These are phyloP conservation scores for Zymoseptoria passerinii DNA, from an alignment of 2,329 filamentous ascomycete genomes.

Conservation along the genomic window DNA sequence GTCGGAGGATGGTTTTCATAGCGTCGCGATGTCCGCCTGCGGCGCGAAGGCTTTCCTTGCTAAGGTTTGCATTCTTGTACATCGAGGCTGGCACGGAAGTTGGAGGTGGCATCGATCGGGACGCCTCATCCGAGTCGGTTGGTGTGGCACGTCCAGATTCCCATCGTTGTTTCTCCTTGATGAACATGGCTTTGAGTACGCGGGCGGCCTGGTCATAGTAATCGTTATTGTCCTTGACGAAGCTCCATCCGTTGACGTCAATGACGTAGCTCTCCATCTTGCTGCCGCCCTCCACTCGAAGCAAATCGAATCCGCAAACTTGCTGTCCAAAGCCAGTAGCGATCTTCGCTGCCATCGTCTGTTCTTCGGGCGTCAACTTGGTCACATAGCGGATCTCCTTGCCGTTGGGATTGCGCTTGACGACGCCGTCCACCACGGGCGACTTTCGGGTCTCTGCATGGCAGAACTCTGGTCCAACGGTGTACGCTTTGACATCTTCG, in stretches of 20 bases:
- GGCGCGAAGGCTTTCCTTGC: slow-evolving; percentile 16
- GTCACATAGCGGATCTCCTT: slow-evolving; percentile 97
- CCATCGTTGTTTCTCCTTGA: slow-evolving; percentile 64
- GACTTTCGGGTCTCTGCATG: slow-evolving; percentile 97
- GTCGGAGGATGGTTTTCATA: slow-evolving; percentile 54
- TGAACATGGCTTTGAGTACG: slow-evolving; percentile 81
- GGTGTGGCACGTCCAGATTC: slow-evolving; percentile 31
- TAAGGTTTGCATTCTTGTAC: slow-evolving; percentile 29
- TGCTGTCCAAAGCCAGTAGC: slow-evolving; percentile 86
- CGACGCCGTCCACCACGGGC: slow-evolving; percentile 90
- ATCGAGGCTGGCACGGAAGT: slow-evolving; percentile 12
- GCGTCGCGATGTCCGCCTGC: slow-evolving; percentile 32
- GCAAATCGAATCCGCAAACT: slow-evolving; percentile 90
- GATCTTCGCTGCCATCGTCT: slow-evolving; percentile 79
- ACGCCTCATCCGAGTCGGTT: slow-evolving; percentile 20
- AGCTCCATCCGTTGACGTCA: slow-evolving; percentile 98
- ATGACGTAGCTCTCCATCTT: slow-evolving; percentile 81
- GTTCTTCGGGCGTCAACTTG: slow-evolving; percentile 69
- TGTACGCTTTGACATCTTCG: slow-evolving; percentile 98
- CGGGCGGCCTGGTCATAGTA: slow-evolving; percentile 89
- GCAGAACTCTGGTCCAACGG: slow-evolving; percentile 84
- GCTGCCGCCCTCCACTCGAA: slow-evolving; percentile 58
- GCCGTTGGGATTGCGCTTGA: slow-evolving; percentile 90
- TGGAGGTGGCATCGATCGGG: slow-evolving; percentile 3
- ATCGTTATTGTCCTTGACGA: slow-evolving; percentile 98